phyloP scores from a whole-genome alignment of 495 filamentous ascomycete genomes.

The Lophiostoma macrostomum region DNA sequence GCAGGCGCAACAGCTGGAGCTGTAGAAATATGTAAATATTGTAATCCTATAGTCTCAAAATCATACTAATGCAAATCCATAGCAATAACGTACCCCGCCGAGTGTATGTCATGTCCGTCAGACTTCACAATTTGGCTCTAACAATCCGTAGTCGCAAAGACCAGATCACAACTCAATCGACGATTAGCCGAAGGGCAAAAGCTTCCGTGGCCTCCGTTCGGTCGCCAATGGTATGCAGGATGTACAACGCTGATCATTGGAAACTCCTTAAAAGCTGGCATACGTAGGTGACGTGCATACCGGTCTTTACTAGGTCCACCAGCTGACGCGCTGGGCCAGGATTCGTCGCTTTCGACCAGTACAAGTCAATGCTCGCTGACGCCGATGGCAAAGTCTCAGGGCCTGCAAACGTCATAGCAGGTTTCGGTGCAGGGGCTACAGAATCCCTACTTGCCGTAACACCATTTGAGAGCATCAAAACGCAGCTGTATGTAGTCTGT shows the following conservation, averaged over 20 bases:
- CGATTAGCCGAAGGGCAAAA: conserved; percentile 75
- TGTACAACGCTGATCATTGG: conserved; percentile 97
- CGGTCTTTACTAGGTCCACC: not conserved
- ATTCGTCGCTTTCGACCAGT: conserved; percentile 94
- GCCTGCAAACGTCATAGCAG: conserved; percentile 84
- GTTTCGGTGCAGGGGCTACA: conserved; percentile 91
- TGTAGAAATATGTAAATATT: conserved; percentile 76
- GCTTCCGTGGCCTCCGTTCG: conserved; percentile 94
- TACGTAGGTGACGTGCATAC: conserved; percentile 57
- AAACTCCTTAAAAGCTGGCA: conserved; percentile 92
- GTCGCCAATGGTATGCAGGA: conserved; percentile 92
- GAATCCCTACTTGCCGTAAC: conserved; percentile 93
- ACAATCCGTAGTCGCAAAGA: conserved; percentile 74
- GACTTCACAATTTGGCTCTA: not conserved
- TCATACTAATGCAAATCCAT: conserved; percentile 10
- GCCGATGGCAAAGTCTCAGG: conserved; percentile 85
- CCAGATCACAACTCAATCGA: conserved; percentile 88
- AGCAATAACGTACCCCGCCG: conserved; percentile 97
- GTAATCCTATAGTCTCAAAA: not conserved
- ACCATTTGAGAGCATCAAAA: conserved; percentile 97
- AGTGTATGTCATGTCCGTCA: conserved; percentile 58
- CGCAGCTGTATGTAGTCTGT: conserved; percentile 57
- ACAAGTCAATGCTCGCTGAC: conserved; percentile 79
- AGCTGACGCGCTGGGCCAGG: conserved; percentile 48
- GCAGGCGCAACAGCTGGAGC: conserved; percentile 89